Percentiles rank a stretch among this genome's conserved stretches.
Conservation (phyloP, 2,329 filamentous ascomycete species). For the Dothidotthia symphoricarpi region DNA sequence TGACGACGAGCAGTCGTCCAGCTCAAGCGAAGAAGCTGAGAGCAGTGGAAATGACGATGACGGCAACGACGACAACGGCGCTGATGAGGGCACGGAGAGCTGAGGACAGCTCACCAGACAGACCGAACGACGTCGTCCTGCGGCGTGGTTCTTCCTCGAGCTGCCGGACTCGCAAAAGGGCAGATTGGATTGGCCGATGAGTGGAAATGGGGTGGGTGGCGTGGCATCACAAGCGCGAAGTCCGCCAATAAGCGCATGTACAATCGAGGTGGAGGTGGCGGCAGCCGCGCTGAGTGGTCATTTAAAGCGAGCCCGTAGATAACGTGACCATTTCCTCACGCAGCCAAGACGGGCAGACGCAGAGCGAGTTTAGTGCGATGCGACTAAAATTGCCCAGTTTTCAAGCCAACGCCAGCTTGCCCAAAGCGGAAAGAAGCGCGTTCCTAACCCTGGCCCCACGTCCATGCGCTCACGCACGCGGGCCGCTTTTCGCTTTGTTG, state of each 20-base stretch:
- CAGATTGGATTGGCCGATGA: slow-evolving; percentile 20
- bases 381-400: neutral
- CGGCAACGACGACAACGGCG: slow-evolving; percentile 18
- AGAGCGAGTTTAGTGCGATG: neutral
- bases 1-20: slow-evolving; percentile 40
- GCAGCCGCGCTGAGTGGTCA: slow-evolving; percentile 21
- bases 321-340: neutral
- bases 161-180: slow-evolving; percentile 2
- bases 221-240: slow-evolving; percentile 16
- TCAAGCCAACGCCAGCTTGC: neutral
- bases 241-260: slow-evolving; percentile 26
- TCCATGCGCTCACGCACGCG: slow-evolving; percentile 5
- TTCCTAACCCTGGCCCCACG: neutral
- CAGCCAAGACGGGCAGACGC: neutral
- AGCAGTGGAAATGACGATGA: slow-evolving; percentile 14
- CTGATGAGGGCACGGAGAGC: slow-evolving; percentile 7
- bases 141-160: slow-evolving; percentile 12
- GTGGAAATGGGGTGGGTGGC: slow-evolving; percentile 11
- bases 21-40: slow-evolving; percentile 24
- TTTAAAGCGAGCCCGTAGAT: neutral
- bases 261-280: slow-evolving; percentile 8
- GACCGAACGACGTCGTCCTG: slow-evolving; percentile 14
- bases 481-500: slow-evolving; percentile 11
- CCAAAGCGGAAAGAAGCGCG: too few species aligned
- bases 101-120: slow-evolving; percentile 1